Evolutionary conservation across 257 asterid genomes (phyloP).

Genomic region (Fraxinus quadrangulata): DNA sequence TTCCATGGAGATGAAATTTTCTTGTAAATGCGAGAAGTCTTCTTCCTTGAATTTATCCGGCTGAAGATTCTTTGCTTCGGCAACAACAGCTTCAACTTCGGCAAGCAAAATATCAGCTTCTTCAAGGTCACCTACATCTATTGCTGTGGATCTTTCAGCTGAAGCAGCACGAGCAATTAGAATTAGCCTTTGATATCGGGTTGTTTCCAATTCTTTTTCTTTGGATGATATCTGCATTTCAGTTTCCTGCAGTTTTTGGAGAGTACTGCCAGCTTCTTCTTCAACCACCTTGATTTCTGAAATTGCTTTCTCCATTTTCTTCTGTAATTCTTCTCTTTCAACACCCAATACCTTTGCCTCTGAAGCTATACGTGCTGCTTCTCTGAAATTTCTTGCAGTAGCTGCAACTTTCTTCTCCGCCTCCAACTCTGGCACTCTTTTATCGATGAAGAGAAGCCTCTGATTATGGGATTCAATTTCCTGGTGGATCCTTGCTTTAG

Average conservation of each 20-base stretch:
- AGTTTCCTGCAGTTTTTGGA: conserved; percentile 36
- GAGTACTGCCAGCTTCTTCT: conserved; percentile 34
- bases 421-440: conserved; percentile 53
- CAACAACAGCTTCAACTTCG: conserved; percentile 45
- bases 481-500: conserved; percentile 45
- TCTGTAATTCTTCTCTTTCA: conserved; percentile 41
- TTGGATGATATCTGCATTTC: conserved; percentile 37
- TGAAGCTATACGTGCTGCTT: conserved; percentile 49
- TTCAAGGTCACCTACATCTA: conserved; percentile 46
- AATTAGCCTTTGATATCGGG: conserved; percentile 42
- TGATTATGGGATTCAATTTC: conserved; percentile 44
- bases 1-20: conserved; percentile 42
- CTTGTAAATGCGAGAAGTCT: conserved; percentile 29
- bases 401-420: conserved; percentile 57
- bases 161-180: conserved; percentile 37
- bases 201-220: conserved; percentile 40
- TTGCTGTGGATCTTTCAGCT: conserved; percentile 49
- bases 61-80: conserved; percentile 46
- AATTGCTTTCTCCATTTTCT: conserved; percentile 30
- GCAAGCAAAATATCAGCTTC: conserved; percentile 44
- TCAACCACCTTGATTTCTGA: conserved; percentile 38
- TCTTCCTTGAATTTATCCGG: conserved; percentile 31
- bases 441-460: conserved; percentile 46
- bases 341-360: conserved; percentile 40
- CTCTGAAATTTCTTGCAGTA: conserved; percentile 49